These are phyloP conservation scores for Sphagnum tenellum DNA, from an alignment of 225 moss, liverwort and hornwort species.

Conservation along the genomic window DNA sequence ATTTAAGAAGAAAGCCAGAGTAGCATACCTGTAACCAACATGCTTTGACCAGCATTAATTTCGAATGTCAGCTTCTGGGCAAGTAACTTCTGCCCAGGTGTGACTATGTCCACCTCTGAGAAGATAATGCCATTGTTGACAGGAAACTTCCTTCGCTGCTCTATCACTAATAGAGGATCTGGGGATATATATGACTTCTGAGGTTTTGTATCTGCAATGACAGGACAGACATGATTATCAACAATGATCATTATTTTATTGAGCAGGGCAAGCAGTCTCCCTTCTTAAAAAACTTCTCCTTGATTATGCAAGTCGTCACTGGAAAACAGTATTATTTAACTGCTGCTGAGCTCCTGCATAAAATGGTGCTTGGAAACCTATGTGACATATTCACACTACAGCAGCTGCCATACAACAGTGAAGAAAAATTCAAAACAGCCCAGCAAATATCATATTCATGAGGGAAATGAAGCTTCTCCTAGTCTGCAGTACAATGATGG, in stretches of 20 bases:
- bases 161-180: slow-evolving; percentile 45
- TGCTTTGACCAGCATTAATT: slow-evolving; percentile 65
- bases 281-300: no score
- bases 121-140: slow-evolving; percentile 52
- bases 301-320: no score
- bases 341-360: no score
- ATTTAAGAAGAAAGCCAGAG: neutral
- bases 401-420: no score
- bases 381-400: no score
- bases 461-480: no score
- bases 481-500: neutral
- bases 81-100: slow-evolving; percentile 78
- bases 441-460: neutral
- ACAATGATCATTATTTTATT: no score
- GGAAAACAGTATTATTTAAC: no score
- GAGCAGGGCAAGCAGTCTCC: no score
- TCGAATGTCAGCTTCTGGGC: slow-evolving; percentile 78
- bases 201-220: neutral
- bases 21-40: slow-evolving; percentile 77
- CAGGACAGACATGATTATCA: no score
- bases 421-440: neutral
- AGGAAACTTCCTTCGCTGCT: slow-evolving; percentile 26
- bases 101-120: slow-evolving; percentile 80
- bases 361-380: neutral
- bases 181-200: slow-evolving; percentile 1